phyloP scores from a whole-genome alignment of 495 filamentous ascomycete genomes.

The Podospora sp. region DNA sequence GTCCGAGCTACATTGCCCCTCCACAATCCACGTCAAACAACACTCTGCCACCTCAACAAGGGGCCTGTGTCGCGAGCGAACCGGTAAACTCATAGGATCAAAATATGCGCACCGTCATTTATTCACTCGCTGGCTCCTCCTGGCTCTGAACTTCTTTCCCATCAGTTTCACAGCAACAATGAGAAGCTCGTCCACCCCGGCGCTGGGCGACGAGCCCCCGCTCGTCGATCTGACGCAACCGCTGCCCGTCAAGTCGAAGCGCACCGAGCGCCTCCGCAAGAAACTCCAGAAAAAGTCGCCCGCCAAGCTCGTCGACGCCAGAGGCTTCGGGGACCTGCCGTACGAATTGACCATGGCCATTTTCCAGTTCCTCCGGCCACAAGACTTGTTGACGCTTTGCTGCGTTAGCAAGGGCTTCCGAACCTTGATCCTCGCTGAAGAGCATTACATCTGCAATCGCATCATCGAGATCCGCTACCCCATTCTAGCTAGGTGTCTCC shows the following conservation, averaged over 20 bases:
- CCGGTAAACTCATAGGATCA: too few relatives aligned
- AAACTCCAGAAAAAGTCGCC: slow-evolving; percentile 43
- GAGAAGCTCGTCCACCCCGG: neutral
- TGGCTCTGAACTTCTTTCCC: neutral
- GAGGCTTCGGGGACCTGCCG: slow-evolving; percentile 39
- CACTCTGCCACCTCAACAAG: too few relatives aligned
- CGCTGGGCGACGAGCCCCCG: neutral
- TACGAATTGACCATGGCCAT: slow-evolving; percentile 53
- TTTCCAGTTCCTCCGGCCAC: slow-evolving; percentile 45
- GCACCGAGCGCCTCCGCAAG: slow-evolving; percentile 49
- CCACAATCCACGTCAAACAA: too few relatives aligned
- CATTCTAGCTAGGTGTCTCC: slow-evolving; percentile 52
- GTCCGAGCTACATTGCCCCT: too few relatives aligned
- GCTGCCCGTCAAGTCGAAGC: slow-evolving; percentile 51
- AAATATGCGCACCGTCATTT: too few relatives aligned
- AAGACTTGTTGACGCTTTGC: slow-evolving; percentile 48
- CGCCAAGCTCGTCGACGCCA: slow-evolving; percentile 17
- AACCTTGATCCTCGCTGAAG: slow-evolving; percentile 44
- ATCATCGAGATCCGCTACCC: slow-evolving; percentile 49
- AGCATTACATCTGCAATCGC: slow-evolving; percentile 39
- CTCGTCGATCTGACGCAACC: slow-evolving; percentile 30
- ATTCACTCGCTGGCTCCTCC: neutral
- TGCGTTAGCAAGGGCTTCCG: slow-evolving; percentile 41
- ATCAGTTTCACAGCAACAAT: neutral
- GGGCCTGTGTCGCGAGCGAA: too few relatives aligned